A percentile compares a stretch with the other conserved stretches of the same genome.
Conservation (phyloP, 208 protist species). For the Wallacemonas sp. region DNA sequence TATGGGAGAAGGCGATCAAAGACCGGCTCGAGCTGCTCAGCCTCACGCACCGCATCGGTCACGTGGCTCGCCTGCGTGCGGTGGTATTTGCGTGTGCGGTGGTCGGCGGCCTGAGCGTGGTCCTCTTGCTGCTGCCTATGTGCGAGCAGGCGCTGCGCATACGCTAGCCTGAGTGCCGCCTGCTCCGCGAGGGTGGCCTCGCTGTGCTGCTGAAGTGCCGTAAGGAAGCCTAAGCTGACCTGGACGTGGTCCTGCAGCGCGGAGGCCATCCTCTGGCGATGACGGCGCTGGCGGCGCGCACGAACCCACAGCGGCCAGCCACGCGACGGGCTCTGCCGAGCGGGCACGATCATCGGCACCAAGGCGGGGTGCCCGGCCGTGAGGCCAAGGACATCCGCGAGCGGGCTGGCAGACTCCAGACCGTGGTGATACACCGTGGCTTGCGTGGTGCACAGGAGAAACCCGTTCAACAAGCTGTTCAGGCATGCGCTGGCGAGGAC, state of each 20-base stretch:
- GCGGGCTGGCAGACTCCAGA: conserved; percentile 19
- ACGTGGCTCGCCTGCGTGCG: conserved; percentile 5
- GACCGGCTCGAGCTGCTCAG: conserved; percentile 11
- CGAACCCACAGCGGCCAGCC: background rate
- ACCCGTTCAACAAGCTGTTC: conserved; percentile 45
- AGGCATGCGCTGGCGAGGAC: conserved; percentile 24
- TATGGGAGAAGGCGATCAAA: conserved; percentile 51
- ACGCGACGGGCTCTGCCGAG: background rate
- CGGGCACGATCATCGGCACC: background rate
- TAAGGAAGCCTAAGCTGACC: conserved; percentile 31
- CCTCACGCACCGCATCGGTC: background rate
- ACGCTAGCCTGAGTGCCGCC: conserved; percentile 31
- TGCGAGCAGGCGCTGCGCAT: conserved; percentile 22
- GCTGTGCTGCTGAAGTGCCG: conserved; percentile 39
- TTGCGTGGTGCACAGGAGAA: conserved; percentile 29
- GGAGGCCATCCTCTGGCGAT: conserved; percentile 2
- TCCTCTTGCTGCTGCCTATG: conserved; percentile 12
- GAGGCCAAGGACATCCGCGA: conserved; percentile 9
- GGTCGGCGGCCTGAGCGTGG: background rate
- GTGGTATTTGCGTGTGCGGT: conserved; percentile 21
- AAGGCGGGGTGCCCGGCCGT: conserved; percentile 11
- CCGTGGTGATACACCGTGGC: conserved; percentile 2
- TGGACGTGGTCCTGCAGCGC: conserved; percentile 7
- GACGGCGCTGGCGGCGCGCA: background rate
- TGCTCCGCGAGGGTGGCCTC: conserved; percentile 17